Conservation (phyloP, 352 stramenopile genomes). For the Salisapilia sapeloensis region DNA sequence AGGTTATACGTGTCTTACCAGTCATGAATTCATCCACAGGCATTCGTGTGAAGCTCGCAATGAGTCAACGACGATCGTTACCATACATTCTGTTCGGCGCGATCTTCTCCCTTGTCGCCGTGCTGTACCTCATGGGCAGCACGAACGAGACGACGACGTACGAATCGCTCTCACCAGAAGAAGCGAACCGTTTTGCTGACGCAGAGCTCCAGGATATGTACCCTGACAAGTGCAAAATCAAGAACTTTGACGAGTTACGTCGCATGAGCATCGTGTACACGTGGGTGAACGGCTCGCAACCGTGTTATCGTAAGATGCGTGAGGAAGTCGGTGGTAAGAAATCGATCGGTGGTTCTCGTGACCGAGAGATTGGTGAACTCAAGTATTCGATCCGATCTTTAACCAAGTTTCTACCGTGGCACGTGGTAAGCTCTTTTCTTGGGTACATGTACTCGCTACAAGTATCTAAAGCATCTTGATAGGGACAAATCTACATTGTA, state of each 20-base stretch:
- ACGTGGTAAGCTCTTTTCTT: conserved; percentile 27
- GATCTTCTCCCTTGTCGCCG: conserved; percentile 14
- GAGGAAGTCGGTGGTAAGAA: conserved; percentile 49
- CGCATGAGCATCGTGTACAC: conserved; percentile 83
- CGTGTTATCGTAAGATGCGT: conserved; percentile 64
- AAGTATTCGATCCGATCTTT: conserved; percentile 79
- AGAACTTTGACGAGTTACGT: conserved; percentile 70
- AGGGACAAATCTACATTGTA: conserved; percentile 76
- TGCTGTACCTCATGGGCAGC: conserved; percentile 26
- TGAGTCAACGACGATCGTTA: conserved; percentile 44
- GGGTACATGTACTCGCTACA: too few relatives aligned
- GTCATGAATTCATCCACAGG: conserved; percentile 44
- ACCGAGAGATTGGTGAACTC: conserved; percentile 79
- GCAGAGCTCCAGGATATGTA: conserved; percentile 37
- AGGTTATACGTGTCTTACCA: too few relatives aligned
- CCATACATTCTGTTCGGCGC: conserved; percentile 24
- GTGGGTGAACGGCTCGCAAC: conserved; percentile 76
- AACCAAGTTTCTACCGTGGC: conserved; percentile 70
- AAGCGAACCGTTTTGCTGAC: conserved; percentile 19
- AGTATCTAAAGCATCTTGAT: background rate
- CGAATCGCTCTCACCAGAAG: conserved; percentile 10
- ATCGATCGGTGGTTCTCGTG: conserved; percentile 54
- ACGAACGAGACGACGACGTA: conserved; percentile 11
- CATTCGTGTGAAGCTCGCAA: conserved; percentile 48
- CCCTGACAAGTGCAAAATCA: conserved; percentile 63